Base-by-base conservation (phyloP, 768 basidiomycete species). In the Rhodotorula sphaerocarpa region DNA sequence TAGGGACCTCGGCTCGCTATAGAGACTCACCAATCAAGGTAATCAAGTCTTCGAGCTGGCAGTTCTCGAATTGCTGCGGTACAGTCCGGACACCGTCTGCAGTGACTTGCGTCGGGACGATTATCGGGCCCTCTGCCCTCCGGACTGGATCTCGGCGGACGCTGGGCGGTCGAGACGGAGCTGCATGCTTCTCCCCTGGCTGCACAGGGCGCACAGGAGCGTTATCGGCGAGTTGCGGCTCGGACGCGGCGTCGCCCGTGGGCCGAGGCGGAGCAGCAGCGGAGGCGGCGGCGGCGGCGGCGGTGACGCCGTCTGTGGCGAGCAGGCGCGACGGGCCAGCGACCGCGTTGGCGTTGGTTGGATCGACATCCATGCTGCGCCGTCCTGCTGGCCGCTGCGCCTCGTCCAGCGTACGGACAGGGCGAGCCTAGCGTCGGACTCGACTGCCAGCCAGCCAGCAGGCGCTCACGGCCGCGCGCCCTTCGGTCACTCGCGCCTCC, bases 21-120 rank as follows among this genome's bases (percentile, higher is more conserved):
- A 39, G 36, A 16, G 50, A 76, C 75, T 70, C 75, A 92, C 91
- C 87, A 76, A 96, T 91, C 68, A 99, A 86, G 65, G 86, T 80
- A 67, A 87, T 86, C 73, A 97, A 82, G 74, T 82, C 79, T 6
- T 95, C 88, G 75, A 88, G 82, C 66, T 83, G 81, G 68, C 85
- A 85, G 72, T 87, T 82, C 79, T 90, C 86, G 78, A 95, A 95
- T 70, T 81, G 80, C 76, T 82, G 77, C 71, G 92, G 87, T 72
- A 96, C 71, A 27, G 63, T 45, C n/a, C 61, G 56, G 48, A 68
- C 48, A 23, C 68, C 71, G 48, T 67, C 65, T 4, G 18, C 39
- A 1, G 28, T 50, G 25, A 70, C 39, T 15, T 54, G 41, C 20
- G 69, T 67, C 20, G 39, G 45, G 6, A 70, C 58, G 52, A 66